Conservation (phyloP, 768 basidiomycete genomes). For the Mycena amicta region DNA sequence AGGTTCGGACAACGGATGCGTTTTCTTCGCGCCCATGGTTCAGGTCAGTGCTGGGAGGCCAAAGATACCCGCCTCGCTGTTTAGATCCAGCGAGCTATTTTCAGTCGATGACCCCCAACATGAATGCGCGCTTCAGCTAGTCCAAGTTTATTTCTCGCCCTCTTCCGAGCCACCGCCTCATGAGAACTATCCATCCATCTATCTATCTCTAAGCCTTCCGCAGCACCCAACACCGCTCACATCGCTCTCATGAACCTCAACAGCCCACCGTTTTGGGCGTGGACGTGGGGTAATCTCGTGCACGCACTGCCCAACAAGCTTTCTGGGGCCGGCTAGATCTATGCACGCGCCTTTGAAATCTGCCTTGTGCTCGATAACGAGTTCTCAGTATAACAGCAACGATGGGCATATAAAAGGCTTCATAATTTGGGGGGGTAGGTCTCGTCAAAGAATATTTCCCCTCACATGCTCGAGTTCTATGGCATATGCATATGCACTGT, state of each 20-base stretch:
- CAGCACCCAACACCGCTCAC: neutral
- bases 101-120: too few relatives aligned
- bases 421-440: neutral
- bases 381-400: too few relatives aligned
- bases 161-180: neutral
- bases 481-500: slow-evolving; percentile 12
- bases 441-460: slow-evolving; percentile 17
- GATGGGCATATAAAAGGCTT: neutral
- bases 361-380: neutral
- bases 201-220: neutral
- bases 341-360: too few relatives aligned
- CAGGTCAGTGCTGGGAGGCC: too few relatives aligned
- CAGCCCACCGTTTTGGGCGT: neutral
- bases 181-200: neutral
- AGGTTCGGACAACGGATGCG: too few relatives aligned
- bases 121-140: neutral
- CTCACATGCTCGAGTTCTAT: slow-evolving; percentile 12
- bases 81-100: too few relatives aligned
- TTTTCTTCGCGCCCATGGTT: too few relatives aligned
- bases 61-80: too few relatives aligned
- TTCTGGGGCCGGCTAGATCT: too few relatives aligned
- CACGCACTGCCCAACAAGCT: neutral
- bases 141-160: neutral
- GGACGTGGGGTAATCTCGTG: too few relatives aligned
- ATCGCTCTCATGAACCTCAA: neutral